phyloP scores from a whole-genome alignment of 1,284 basidiomycete genomes.

The Trichosporon coremiiforme region DNA sequence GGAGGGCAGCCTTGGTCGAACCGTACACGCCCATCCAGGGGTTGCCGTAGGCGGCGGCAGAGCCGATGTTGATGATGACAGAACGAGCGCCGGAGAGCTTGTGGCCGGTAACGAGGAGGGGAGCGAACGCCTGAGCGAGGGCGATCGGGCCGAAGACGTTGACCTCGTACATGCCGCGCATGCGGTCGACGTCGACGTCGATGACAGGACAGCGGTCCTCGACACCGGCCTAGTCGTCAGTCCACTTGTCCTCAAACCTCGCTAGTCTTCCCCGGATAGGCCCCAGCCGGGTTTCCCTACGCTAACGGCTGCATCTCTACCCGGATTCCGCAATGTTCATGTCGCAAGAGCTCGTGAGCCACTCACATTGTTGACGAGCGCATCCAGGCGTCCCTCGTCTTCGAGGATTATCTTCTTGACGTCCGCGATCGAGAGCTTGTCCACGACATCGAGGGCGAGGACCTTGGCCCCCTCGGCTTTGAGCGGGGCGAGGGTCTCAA shows the following conservation, averaged over 20 bases:
- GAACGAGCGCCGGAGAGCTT: not conserved
- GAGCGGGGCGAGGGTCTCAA: constrained; percentile 24
- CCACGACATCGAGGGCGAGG: constrained; percentile 29
- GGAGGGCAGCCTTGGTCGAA: constrained; percentile 26
- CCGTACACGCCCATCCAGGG: constrained; percentile 32
- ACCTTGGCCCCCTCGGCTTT: constrained; percentile 17
- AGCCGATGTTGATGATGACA: constrained; percentile 36
- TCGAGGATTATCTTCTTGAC: constrained; percentile 19
- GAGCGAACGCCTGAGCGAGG: constrained; percentile 32
- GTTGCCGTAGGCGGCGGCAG: constrained; percentile 20
- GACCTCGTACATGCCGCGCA: constrained; percentile 33
- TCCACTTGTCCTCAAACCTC: too few species aligned
- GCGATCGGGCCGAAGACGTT: constrained; percentile 35
- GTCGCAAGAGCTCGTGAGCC: not conserved
- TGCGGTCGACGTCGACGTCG: constrained; percentile 19
- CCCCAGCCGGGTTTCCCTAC: not conserved
- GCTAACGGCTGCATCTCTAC: not conserved
- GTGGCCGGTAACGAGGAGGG: constrained; percentile 18
- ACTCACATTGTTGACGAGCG: constrained; percentile 35
- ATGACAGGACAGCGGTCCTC: constrained; percentile 17
- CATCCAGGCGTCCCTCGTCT: constrained; percentile 27
- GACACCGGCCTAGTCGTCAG: constrained; percentile 20
- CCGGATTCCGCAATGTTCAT: not conserved
- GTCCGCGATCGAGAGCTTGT: constrained; percentile 20
- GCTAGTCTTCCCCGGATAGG: not conserved